Conservation (phyloP, 2,329 filamentous ascomycete genomes). For the Colletotrichum somersetense region DNA sequence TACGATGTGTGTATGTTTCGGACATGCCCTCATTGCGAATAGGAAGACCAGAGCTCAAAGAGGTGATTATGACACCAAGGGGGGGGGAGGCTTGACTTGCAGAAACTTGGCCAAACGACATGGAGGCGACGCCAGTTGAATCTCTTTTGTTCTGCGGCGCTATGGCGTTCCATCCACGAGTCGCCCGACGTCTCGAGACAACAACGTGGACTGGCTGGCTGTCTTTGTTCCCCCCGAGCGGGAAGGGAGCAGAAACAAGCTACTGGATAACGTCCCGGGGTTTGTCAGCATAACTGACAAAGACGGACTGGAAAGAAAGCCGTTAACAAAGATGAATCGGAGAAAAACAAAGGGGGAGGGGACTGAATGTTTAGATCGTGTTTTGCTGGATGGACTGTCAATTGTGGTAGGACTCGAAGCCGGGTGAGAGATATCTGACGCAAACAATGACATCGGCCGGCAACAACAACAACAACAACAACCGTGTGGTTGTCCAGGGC, state of each 20-base stretch:
- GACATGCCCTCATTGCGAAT: background rate
- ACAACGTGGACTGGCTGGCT: slow-evolving; percentile 15
- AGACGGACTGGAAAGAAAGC: slow-evolving; percentile 12
- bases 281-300: slow-evolving; percentile 25
- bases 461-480: background rate
- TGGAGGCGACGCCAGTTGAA: slow-evolving; percentile 1
- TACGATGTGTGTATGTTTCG: background rate
- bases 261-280: slow-evolving; percentile 24
- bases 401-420: background rate
- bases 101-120: background rate
- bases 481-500: slow-evolving; percentile 18
- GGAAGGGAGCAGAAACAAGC: background rate
- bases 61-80: background rate
- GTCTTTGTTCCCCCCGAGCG: slow-evolving; percentile 14
- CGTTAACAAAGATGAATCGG: slow-evolving; percentile 2
- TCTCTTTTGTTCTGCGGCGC: slow-evolving; percentile 8
- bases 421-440: background rate
- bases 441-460: slow-evolving; percentile 9
- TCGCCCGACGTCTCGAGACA: slow-evolving; percentile 11
- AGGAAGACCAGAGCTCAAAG: slow-evolving; percentile 1
- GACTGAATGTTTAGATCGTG: background rate
- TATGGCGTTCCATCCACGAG: slow-evolving; percentile 14
- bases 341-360: background rate
- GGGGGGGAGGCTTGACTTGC: slow-evolving; percentile 1
- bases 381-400: background rate